Base-by-base conservation (phyloP, 2,329 filamentous ascomycete species). In the Trichoderma semiorbis region DNA sequence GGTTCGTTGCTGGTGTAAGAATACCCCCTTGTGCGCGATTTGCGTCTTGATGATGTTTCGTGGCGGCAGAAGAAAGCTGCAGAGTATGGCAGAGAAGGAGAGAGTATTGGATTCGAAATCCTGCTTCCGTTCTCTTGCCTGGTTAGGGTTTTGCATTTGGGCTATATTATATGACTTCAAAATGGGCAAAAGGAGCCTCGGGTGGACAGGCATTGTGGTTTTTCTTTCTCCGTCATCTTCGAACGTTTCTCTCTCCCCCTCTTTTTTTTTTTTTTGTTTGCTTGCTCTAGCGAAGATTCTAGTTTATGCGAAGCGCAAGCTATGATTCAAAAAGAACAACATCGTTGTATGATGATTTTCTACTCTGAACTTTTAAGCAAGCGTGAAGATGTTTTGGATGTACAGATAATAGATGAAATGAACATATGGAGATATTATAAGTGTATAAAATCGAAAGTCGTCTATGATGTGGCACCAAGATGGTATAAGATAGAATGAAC, bases 11-110 rank as follows among this genome's bases (percentile, higher is more conserved):
- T 65, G 58, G 43, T 68, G 70, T 57, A 26, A 60, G 58, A 62
- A 67, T 72, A 43, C 47, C 39, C 64, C 47, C 57, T 72, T 53
- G 34, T 21, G 68, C 55, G 61, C 62, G 24, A 70, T 62, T 69
- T 21, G 66, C 21, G 72, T 65, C 65, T 72, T 57, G 47, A 69
- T 65, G 72, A 71, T 66, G 50, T 71, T 71, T 66, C 47, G 32
- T 63, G 39, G 32, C 60, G 50, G 60, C 60, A 64, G 58, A 18
- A 47, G 36, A 63, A 63, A 39, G 68, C 69, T 16, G 69, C 69
- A 34, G 36, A 50, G 26, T 39, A 21, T 21, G 60, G 16, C 60
- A 47, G 50, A 66, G 32, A 32, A 34, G 24, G 24, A 36, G 65
- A n/a, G 34, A 50, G 26, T 21, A 10, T 43, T 2, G 65, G 55